Conservation (phyloP, 1,139 yeast genomes). For the Candida sp. region DNA sequence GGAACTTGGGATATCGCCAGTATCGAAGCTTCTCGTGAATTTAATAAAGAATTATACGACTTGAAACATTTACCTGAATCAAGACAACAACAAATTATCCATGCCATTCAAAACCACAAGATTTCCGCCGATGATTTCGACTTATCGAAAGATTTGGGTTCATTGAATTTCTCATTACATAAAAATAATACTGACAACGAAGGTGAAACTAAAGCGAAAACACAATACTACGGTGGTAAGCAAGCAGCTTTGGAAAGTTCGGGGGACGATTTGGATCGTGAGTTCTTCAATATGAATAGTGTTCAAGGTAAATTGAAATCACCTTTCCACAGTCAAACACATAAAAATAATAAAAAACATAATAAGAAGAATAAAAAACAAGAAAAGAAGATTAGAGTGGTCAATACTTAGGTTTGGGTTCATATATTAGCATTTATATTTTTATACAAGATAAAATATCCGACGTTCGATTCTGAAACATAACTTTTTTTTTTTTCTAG, state of each 20-base stretch:
- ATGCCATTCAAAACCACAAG: constrained; percentile 56
- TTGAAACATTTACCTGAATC: constrained; percentile 64
- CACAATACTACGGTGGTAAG: constrained; percentile 68
- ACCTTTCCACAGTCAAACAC: constrained; percentile 67
- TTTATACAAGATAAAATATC: no score
- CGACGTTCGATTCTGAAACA: no score
- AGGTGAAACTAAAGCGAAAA: constrained; percentile 36
- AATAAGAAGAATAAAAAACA: constrained; percentile 74
- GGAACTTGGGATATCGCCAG: constrained; percentile 34
- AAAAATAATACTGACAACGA: constrained; percentile 26
- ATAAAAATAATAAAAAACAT: constrained; percentile 59
- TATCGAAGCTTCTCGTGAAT: constrained; percentile 50
- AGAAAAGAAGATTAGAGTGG: constrained; percentile 45
- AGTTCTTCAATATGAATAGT: constrained; percentile 69
- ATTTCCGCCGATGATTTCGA: constrained; percentile 53
- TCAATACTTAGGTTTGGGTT: constrained; percentile 24
- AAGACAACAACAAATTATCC: constrained; percentile 66
- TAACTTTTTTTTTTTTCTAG: no score
- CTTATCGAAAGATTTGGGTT: constrained; percentile 64
- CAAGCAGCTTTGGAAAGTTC: constrained; percentile 78
- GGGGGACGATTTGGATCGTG: constrained; percentile 78
- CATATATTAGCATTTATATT: constrained; percentile 3
- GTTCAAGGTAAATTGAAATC: constrained; percentile 60
- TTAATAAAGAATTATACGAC: constrained; percentile 72
- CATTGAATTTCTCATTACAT: constrained; percentile 78